Base-by-base conservation (phyloP, 371 early-diverging fungal genomes). In the Rhizopus arrhizus region DNA sequence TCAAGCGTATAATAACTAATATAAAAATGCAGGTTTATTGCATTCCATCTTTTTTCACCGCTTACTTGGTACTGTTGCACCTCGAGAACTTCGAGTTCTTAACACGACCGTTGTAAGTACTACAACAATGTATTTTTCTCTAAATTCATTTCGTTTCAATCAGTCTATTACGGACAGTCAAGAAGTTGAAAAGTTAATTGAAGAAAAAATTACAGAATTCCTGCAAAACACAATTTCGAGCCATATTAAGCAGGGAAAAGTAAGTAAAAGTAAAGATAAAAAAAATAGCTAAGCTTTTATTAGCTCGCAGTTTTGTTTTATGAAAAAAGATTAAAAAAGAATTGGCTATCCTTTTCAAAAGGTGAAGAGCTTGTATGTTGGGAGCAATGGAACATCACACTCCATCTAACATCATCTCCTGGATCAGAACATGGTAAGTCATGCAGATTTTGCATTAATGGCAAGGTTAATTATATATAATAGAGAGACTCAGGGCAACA, bases 11-110 rank as follows among this genome's bases (percentile, higher is more conserved):
- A 48, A 47, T 47, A 11, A 32, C n/a, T 35, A 9, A 33, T 11
- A n/a, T 38, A 31, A 13, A 41, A 6, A 40, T 33, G 22, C 16
- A 69, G 93, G 91, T 2, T 67, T 95, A 29, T 72, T 93, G 8
- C 93, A 94, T 69, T 89, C 93, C 4, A 92, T 94, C 53, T 79
- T 94, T 42, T 94, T 94, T 64, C 93, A 95, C 72, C 76, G 95
- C 32, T 75, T 88, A 38, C 87, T 94, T 64, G 81, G 86, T 15
- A 87, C 83, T 54, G 86, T 92, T 43, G 76, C 78, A 40, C 95
- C 95, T 12, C 78, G 81, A 45, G 91, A 93, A 60, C 85, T 85
- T 31, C 74, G 82, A 35, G 77, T 92, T 9, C 69, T 95, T 29
- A 84, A 88, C 43, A 75, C 86, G 5, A 86, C 89, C 12, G 88